Base-by-base conservation (phyloP, 2,329 filamentous ascomycete species). In the Cordyceps farinosa region DNA sequence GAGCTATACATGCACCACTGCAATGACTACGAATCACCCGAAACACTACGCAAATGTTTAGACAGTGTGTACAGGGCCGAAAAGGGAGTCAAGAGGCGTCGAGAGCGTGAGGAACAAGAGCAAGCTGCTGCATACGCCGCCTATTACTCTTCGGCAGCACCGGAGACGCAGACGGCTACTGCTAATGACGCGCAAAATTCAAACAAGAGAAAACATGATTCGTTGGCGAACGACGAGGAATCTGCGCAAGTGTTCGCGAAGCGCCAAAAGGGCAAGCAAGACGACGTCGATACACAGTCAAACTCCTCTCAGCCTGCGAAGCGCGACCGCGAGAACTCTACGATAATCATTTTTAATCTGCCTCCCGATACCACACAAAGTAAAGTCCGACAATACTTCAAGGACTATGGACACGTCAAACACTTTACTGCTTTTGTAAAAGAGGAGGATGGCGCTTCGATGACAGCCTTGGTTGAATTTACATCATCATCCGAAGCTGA, bases 251-350 rank as follows among this genome's bases (percentile, higher is more conserved):
- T 76, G 40, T 77, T 79, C 4, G 82, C 76, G 66, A 97, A 97
- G 75, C 91, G 90, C 69, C 81, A 83, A 42, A 92, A 81, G 70
- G 80, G 76, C 65, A 77, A 78, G 38, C 67, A 72, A 3, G 68
- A 69, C 7, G 73, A 73, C 32, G 67, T 65, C n/a, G 73, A 77
- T 13, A 45, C 58, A 9, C 54, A 63, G 6, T 22, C 66, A 5
- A 5, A 62, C 13, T n/a, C 51, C 8, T 15, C 60, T 2, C 64
- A 71, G 29, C 70, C 80, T 65, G 73, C 81, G 36, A 94, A 91
- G 74, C 88, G 95, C 62, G 93, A 99, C 75, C 88, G 95, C 48
- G 95, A 99, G 72, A 90, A 98, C 74, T 89, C 92, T 0, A 93
- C 91, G 0, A 83, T 98, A 54, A 85, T 96, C 60, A 88, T 97